A percentile compares a stretch with the other conserved stretches of the same genome.
Evolutionary conservation across 306 rosid species (phyloP).

Genomic region (Gastrolobium villosum): DNA sequence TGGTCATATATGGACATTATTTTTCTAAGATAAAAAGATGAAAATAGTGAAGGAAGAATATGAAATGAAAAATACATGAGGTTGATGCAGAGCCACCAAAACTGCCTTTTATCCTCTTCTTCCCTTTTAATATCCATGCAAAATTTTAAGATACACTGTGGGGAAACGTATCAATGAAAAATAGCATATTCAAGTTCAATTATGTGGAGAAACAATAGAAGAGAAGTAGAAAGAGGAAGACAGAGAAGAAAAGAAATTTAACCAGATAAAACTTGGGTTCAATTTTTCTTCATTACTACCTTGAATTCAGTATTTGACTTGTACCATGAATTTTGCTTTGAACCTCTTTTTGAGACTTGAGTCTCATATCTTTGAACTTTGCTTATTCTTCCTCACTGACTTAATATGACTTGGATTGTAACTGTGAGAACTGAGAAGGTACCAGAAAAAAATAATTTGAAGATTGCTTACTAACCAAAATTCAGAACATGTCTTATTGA

Average conservation of each 20-base stretch:
- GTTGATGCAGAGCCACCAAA: constrained; percentile 44
- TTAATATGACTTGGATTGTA: constrained; percentile 12
- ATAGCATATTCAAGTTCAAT: constrained; percentile 36
- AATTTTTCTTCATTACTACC: neutral
- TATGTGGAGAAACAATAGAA: constrained; percentile 18
- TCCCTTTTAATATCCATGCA: constrained; percentile 30
- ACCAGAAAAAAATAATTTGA: neutral
- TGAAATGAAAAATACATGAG: constrained; percentile 34
- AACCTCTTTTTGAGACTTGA: neutral
- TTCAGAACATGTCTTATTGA: neutral
- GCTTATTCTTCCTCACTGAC: neutral
- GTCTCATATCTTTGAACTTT: neutral
- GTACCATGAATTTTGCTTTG: neutral
- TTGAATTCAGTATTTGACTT: constrained; percentile 17
- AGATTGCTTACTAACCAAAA: constrained; percentile 22
- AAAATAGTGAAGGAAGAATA: constrained; percentile 22
- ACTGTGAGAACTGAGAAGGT: neutral
- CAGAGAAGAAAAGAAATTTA: neutral
- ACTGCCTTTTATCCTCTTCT: neutral
- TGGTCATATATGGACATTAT: constrained; percentile 35
- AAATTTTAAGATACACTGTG: constrained; percentile 11
- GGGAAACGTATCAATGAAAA: constrained; percentile 36
- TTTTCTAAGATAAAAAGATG: constrained; percentile 21
- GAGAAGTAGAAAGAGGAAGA: neutral
- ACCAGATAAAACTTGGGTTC: constrained; percentile 13